phyloP scores from a whole-genome alignment of 192 early-diverging fungal species.

The Kappamyces sp. region DNA sequence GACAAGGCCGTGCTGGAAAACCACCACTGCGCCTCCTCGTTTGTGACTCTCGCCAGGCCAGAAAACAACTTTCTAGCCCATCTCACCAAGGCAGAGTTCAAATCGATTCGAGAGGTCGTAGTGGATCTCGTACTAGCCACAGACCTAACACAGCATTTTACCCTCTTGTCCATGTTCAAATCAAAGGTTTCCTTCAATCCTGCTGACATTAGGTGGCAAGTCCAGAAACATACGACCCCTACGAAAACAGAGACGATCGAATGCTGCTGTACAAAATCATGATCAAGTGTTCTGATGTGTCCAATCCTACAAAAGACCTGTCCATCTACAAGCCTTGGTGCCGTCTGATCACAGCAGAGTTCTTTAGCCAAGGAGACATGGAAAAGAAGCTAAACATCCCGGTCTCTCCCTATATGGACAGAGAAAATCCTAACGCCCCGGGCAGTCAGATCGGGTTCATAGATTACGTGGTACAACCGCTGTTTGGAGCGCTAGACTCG shows the following conservation, averaged over 20 bases:
- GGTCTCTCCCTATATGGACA: constrained; percentile 46
- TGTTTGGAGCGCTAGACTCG: constrained; percentile 35
- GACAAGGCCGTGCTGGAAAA: constrained; percentile 51
- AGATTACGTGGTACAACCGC: constrained; percentile 37
- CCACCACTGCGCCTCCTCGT: constrained; percentile 44
- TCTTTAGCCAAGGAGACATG: constrained; percentile 43
- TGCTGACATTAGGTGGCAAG: constrained; percentile 19
- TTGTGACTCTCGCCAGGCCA: constrained; percentile 24
- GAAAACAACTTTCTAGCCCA: constrained; percentile 45
- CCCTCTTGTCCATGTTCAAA: constrained; percentile 44
- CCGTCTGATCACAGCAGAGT: constrained; percentile 39
- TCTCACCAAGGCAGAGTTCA: constrained; percentile 29
- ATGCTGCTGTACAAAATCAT: constrained; percentile 42
- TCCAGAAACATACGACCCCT: constrained; percentile 28
- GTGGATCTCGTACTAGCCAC: constrained; percentile 51
- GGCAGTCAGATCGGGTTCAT: constrained; percentile 46
- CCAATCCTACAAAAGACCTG: constrained; percentile 45
- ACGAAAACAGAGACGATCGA: constrained; percentile 39
- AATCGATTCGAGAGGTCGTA: constrained; percentile 35
- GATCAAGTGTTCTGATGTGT: constrained; percentile 54
- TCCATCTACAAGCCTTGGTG: constrained; percentile 36
- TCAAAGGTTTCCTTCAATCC: constrained; percentile 26
- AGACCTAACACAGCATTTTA: constrained; percentile 47
- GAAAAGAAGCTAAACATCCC: constrained; percentile 40
- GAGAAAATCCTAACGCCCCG: constrained; percentile 40